phyloP scores from a whole-genome alignment of 2,329 filamentous ascomycete genomes.

The Dactylonectria estremocensis region DNA sequence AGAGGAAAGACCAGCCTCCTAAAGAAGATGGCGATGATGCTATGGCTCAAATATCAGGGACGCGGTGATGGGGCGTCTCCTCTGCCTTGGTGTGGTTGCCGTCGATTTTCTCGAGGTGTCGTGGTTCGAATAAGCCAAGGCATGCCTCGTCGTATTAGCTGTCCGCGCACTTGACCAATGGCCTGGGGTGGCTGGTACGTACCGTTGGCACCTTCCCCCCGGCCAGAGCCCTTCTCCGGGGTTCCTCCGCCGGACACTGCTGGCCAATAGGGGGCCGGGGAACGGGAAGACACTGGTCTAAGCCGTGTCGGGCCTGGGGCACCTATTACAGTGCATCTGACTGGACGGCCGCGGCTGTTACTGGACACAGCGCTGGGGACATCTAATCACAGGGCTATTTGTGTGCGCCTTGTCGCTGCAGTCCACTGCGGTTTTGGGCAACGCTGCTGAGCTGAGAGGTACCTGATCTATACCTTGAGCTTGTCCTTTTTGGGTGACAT shows the following conservation, averaged over 20 bases:
- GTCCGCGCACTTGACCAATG: constrained; percentile 32
- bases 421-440: constrained; percentile 26
- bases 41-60: constrained; percentile 40
- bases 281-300: constrained; percentile 37
- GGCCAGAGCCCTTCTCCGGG: constrained; percentile 48
- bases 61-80: constrained; percentile 50
- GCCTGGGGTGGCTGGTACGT: constrained; percentile 38
- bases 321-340: constrained; percentile 34
- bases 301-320: constrained; percentile 38
- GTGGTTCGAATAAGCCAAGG: constrained; percentile 58
- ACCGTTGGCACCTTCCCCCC: constrained; percentile 33
- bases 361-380: constrained; percentile 34
- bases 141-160: constrained; percentile 35
- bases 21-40: constrained; percentile 21
- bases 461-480: constrained; percentile 35
- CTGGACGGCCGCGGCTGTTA: constrained; percentile 32
- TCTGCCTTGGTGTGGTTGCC: constrained; percentile 53
- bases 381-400: constrained; percentile 37
- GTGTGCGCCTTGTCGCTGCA: constrained; percentile 39
- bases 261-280: constrained; percentile 44
- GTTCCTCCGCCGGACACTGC: constrained; percentile 47
- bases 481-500: constrained; percentile 29
- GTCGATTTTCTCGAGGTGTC: constrained; percentile 58
- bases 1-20: constrained; percentile 27
- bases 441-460: constrained; percentile 12